Evolutionary conservation across 768 basidiomycete genomes (phyloP).

Genomic region (Termitomyces heimii): DNA sequence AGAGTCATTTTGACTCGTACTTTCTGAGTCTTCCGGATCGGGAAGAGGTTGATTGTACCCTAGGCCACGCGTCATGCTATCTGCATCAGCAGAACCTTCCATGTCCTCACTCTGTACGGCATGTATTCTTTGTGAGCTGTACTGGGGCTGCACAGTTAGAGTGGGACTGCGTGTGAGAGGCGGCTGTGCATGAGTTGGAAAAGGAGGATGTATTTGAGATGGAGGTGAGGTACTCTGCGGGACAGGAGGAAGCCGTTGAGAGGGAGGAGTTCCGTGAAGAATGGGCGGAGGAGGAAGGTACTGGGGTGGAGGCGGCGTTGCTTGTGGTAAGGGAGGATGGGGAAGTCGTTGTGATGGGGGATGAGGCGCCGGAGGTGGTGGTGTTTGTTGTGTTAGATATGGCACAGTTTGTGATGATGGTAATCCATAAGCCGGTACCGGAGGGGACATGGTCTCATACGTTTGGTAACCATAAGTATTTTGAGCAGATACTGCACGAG

Average conservation of each 20-base stretch:
- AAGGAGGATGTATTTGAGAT: slow-evolving; percentile 1
- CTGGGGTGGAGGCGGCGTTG: slow-evolving; percentile 6
- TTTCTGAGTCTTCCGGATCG: neutral
- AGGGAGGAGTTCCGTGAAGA: neutral
- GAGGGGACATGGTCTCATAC: slow-evolving; percentile 17
- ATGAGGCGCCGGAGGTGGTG: neutral
- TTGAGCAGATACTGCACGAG: slow-evolving; percentile 14
- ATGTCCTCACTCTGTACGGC: neutral
- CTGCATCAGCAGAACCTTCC: neutral
- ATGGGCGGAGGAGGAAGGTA: slow-evolving; percentile 2
- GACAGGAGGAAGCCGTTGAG: slow-evolving; percentile 5
- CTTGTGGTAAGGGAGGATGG: slow-evolving; percentile 3
- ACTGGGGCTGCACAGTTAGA: neutral
- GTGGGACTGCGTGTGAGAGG: slow-evolving; percentile 1
- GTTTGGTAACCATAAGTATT: slow-evolving; percentile 18
- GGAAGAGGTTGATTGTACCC: neutral
- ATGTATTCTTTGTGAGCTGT: neutral
- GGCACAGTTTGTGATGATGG: slow-evolving; percentile 8
- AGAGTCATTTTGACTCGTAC: neutral
- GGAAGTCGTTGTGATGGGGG: slow-evolving; percentile 4
- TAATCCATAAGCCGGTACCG: slow-evolving; percentile 3
- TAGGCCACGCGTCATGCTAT: neutral
- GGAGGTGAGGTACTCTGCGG: neutral
- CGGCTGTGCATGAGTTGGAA: slow-evolving; percentile 3
- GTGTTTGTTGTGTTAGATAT: slow-evolving; percentile 8